Evolutionary conservation across 352 stramenopile genomes (phyloP).

Genomic region (Peronosclerospora sorghi): DNA sequence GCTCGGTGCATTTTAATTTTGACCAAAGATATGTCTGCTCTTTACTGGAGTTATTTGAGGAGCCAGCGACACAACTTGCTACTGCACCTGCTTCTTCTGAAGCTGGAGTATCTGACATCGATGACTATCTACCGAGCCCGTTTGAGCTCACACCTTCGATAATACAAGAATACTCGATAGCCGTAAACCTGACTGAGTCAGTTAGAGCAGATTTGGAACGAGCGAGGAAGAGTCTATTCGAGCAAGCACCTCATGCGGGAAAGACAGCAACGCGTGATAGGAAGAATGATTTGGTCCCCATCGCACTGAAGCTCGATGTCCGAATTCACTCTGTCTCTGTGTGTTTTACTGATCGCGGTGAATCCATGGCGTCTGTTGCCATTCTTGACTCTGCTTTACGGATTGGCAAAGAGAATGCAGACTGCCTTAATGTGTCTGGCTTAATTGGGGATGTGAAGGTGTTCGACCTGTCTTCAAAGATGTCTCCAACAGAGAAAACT

Average conservation of each 20-base stretch:
- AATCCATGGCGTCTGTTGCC: conserved; percentile 52
- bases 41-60: conserved; percentile 60
- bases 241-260: conserved; percentile 11
- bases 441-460: conserved; percentile 56
- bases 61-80: conserved; percentile 44
- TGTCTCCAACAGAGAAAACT: conserved; percentile 15
- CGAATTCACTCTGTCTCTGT: conserved; percentile 68
- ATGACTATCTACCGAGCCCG: conserved; percentile 32
- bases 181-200: conserved; percentile 66
- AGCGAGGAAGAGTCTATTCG: conserved; percentile 52
- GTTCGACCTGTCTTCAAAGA: conserved; percentile 51
- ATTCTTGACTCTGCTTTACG: conserved; percentile 42
- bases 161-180: conserved; percentile 58
- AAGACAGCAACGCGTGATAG: background rate
- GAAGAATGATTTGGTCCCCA: conserved; percentile 1
- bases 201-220: conserved; percentile 69
- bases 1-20: conserved; percentile 73
- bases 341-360: conserved; percentile 62
- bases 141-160: conserved; percentile 53
- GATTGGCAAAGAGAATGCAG: conserved; percentile 18
- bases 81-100: conserved; percentile 14
- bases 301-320: conserved; percentile 31
- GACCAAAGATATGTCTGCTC: conserved; percentile 79
- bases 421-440: conserved; percentile 29
- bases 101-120: conserved; percentile 1